Evolutionary conservation across 2,329 filamentous ascomycete species (phyloP).

Genomic region (Didymella pinodella): DNA sequence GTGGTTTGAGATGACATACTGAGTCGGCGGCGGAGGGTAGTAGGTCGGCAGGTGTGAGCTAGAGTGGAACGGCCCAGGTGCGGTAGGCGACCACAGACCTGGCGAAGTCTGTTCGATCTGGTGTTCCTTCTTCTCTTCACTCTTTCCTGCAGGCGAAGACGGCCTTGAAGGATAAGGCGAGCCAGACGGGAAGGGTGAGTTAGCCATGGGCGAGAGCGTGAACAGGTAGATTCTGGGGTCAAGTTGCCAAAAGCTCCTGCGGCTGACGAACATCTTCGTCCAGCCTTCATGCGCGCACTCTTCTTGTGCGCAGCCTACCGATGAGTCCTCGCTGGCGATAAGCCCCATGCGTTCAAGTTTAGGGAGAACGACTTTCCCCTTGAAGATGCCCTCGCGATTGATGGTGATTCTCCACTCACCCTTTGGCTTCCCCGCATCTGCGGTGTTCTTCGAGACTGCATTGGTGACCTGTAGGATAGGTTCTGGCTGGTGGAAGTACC

Average conservation of each 20-base stretch:
- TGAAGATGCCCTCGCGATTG: constrained; percentile 85
- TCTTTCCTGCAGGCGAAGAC: constrained; percentile 56
- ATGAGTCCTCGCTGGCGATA: constrained; percentile 76
- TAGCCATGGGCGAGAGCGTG: constrained; percentile 70
- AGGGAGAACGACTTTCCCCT: constrained; percentile 80
- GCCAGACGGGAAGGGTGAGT: constrained; percentile 58
- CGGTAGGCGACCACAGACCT: constrained; percentile 52
- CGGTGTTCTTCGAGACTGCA: constrained; percentile 70
- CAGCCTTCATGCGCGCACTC: constrained; percentile 72
- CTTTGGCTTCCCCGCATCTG: constrained; percentile 72
- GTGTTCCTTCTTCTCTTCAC: constrained; percentile 35
- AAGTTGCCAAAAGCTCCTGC: constrained; percentile 88
- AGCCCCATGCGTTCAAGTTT: constrained; percentile 95
- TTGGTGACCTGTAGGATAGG: constrained; percentile 72
- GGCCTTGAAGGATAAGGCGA: constrained; percentile 62
- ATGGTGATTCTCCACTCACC: constrained; percentile 89
- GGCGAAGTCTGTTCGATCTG: constrained; percentile 44
- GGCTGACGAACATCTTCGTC: constrained; percentile 82
- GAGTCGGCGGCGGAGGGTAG: constrained; percentile 82
- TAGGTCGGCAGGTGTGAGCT: constrained; percentile 88
- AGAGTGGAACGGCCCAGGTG: constrained; percentile 77
- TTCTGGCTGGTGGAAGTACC: constrained; percentile 92
- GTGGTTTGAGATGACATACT: constrained; percentile 80
- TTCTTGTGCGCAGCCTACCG: constrained; percentile 71
- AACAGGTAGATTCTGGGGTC: constrained; percentile 89